Evolutionary conservation across 2,329 filamentous ascomycete species (phyloP), one percentile per base, ranked within the genome.

Genomic region (Colletotrichum chlorophyti): DNA sequence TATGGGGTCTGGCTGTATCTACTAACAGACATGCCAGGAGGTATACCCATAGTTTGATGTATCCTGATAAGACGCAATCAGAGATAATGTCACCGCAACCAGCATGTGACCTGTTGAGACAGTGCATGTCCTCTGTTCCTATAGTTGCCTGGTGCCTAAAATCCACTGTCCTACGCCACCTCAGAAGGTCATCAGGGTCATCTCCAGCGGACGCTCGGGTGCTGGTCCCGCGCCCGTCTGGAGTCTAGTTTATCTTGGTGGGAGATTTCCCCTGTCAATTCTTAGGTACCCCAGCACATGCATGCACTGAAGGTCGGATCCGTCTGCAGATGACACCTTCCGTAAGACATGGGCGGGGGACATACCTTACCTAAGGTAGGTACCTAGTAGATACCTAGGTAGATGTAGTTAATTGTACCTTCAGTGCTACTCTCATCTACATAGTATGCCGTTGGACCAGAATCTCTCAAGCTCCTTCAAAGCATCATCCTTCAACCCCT

Each of bases 261-360:
- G n/a, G n/a, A n/a, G n/a, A n/a, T n/a, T 14, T 26, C 37, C 51
- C 51, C 43, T 57, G 57, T 45, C 45, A 35, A 43, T n/a, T 42
- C 34, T 45, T 17, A 24, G 24, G 35, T 50, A 21, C 50, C 57
- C 45, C 43, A 54, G 52, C 38, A 54, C 31, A 60, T 60, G 57
- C 51, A 60, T 50, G 51, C 51, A 57, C 51, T 60, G 32, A 60
- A 60, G 51, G 57, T 46, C 45, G 51, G 57, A 40, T 60, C 57
- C 51, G 57, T 57, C 51, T 60, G 51, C 57, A 60, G 51, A 60
- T 60, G 57, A 60, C 57, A 60, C 57, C 57, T 60, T 57, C 57
- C 52, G 50, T 57, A 49, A 46, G 40, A 60, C 45, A 50, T 24
- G 45, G 41, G 45, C 57, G 51, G 57, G 51, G 45, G 37, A 60